phyloP scores from a whole-genome alignment of 768 basidiomycete species.

The Naganishia kalamii region DNA sequence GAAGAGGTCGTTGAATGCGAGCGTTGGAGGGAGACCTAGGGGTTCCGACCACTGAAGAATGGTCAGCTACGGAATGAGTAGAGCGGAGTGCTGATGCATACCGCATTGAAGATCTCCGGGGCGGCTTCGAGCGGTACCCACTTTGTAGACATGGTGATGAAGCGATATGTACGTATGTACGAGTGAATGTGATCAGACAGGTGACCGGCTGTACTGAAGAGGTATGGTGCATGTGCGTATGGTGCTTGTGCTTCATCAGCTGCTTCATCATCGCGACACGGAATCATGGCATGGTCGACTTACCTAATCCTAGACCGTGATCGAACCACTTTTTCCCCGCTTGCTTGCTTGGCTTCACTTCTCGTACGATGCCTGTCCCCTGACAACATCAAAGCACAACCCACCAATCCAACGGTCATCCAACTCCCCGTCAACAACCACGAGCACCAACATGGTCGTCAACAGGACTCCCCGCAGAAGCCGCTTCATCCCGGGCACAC shows the following conservation, averaged over 20 bases:
- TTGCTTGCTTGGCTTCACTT: no score
- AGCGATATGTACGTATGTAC: no score
- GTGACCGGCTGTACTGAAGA: no score
- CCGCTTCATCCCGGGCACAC: not conserved
- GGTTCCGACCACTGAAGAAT: constrained; percentile 38
- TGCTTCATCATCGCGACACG: not conserved
- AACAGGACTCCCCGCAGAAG: constrained; percentile 5
- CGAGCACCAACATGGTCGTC: not conserved
- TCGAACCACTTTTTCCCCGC: constrained; percentile 9
- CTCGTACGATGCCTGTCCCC: not conserved
- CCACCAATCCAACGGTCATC: not conserved
- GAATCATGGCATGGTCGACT: not conserved
- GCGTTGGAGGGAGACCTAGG: constrained; percentile 37
- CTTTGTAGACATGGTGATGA: constrained; percentile 30
- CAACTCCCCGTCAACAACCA: not conserved
- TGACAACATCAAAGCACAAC: not conserved
- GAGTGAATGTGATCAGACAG: no score
- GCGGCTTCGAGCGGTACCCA: constrained; percentile 45
- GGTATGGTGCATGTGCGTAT: no score
- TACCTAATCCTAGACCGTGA: constrained; percentile 9
- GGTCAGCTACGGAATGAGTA: not conserved
- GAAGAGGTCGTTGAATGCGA: constrained; percentile 45
- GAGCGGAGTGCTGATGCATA: not conserved
- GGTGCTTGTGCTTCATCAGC: no score
- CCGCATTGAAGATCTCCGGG: constrained; percentile 43